Conservation (phyloP, 2,329 filamentous ascomycete genomes). For the Paraphaeosphaeria sporulosa region DNA sequence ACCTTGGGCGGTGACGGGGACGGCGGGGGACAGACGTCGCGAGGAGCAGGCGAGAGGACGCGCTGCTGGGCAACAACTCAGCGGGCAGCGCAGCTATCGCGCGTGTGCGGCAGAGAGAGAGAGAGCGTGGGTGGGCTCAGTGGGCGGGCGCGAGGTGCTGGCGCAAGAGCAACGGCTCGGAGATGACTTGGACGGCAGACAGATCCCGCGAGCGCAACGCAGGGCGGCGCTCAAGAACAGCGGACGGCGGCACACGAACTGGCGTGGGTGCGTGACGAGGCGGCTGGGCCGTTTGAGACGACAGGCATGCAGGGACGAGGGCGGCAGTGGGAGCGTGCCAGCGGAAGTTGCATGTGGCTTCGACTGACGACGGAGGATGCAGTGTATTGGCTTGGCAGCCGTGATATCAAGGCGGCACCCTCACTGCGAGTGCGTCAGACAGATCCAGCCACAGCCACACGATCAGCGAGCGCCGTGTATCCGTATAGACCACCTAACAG, state of each 20-base stretch:
- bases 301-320: slow-evolving; percentile 37
- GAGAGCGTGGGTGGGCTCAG: too few species aligned
- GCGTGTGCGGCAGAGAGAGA: slow-evolving; percentile 3
- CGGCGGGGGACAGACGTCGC: slow-evolving; percentile 24
- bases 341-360: slow-evolving; percentile 24
- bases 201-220: slow-evolving; percentile 25
- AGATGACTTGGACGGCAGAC: slow-evolving; percentile 22
- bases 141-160: slow-evolving; percentile 16
- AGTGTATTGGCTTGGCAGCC: slow-evolving; percentile 30
- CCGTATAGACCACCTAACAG: neutral
- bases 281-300: slow-evolving; percentile 29
- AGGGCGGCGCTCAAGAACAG: slow-evolving; percentile 24
- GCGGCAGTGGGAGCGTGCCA: slow-evolving; percentile 25
- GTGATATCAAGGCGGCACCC: slow-evolving; percentile 21
- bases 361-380: slow-evolving; percentile 21
- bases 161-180: slow-evolving; percentile 23
- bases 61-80: neutral
- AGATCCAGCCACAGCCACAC: slow-evolving; percentile 12
- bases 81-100: slow-evolving; percentile 8
- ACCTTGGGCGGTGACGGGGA: slow-evolving; percentile 35
- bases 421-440: slow-evolving; percentile 2
- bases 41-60: slow-evolving; percentile 14
- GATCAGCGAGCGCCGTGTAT: slow-evolving; percentile 7
- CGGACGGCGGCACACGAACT: slow-evolving; percentile 13
- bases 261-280: slow-evolving; percentile 19